Base-by-base conservation (phyloP, 139 green algal genomes). In the Chlamydomonas schloesseri region DNA sequence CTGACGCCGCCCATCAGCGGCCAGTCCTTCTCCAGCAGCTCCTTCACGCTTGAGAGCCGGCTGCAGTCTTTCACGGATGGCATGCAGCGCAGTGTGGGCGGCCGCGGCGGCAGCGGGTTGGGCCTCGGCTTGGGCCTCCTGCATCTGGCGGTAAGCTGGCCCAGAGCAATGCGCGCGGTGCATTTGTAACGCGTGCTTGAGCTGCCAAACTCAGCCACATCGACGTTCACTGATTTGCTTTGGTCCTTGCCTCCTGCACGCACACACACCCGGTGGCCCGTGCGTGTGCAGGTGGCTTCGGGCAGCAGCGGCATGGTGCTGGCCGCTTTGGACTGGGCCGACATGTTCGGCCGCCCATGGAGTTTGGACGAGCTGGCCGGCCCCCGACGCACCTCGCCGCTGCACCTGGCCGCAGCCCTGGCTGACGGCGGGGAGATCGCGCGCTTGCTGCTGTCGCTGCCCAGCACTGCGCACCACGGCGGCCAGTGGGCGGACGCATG, bases 401-500 rank as follows among this genome's bases (percentile, higher is more conserved):
- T 87, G 81, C 81, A 87, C 69, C 69, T 78, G 26, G 81, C 81
- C n/a, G 81, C 81, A 24, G 81, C 26, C 14, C 34, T 67, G 58
- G 23, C 64, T 2, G 64, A 76, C 64, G 79, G 69, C 28, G 81
- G 69, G 1, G 55, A 79, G 29, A 28, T 53, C 2, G 69, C 81
- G 0, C 33, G 55, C 34, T 13, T 79, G 81, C 68, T 87, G 81
- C 69, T 87, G 36, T 58, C 69, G 8, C 69, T 78, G 28, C 42
- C 42, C 42, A 50, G 42, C 42, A 50, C 42, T 50, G 42, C 8
- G 42, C 42, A 8, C 6, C 42, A n/a, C 8, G 69, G 69, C 10
- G 33, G 34, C 0, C 53, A 42, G 24, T 55, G 3, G 23, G 55
- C 62, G 33, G 57, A 58, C 1, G 69, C 34, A 1, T 87, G 81